These are phyloP conservation scores for Chlorella vulgaris DNA, from an alignment of 139 green algal species.

Conservation along the genomic window DNA sequence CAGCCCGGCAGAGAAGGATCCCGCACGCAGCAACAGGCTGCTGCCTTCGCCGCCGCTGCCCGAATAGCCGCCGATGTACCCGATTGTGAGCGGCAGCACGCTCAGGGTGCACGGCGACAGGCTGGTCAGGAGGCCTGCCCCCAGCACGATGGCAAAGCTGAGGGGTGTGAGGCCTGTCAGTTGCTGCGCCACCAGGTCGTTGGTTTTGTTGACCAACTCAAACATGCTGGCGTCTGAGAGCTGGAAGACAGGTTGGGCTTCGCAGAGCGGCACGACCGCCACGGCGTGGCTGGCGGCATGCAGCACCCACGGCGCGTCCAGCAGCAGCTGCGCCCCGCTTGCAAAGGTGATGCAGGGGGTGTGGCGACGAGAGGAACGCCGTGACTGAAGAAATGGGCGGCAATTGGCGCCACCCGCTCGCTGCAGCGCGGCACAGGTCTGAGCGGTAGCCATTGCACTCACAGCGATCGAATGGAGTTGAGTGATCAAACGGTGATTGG, in stretches of 20 bases:
- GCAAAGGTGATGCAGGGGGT: too few relatives aligned
- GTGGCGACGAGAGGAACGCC: too few relatives aligned
- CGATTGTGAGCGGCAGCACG: slow-evolving; percentile 89
- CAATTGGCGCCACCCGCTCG: too few relatives aligned
- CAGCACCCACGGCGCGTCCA: background rate
- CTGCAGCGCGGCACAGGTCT: too few relatives aligned
- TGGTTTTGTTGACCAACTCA: slow-evolving; percentile 39
- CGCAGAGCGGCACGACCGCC: too few relatives aligned
- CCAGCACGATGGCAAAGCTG: slow-evolving; percentile 74
- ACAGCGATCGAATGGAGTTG: too few relatives aligned
- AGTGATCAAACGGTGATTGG: too few relatives aligned
- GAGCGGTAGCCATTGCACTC: too few relatives aligned
- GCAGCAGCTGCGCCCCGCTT: too few relatives aligned
- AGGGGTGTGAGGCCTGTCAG: slow-evolving; percentile 69
- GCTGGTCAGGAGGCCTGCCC: slow-evolving; percentile 89
- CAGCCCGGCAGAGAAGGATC: slow-evolving; percentile 83
- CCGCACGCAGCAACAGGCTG: slow-evolving; percentile 20
- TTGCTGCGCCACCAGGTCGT: slow-evolving; percentile 53
- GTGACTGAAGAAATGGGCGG: too few relatives aligned
- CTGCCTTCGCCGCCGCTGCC: background rate
- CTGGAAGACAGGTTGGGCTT: background rate
- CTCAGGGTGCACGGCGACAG: slow-evolving; percentile 93
- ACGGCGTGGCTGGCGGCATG: background rate
- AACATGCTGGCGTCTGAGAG: slow-evolving; percentile 41
- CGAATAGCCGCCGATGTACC: slow-evolving; percentile 88